Evolutionary conservation across 2,329 filamentous ascomycete genomes (phyloP).

Genomic region (Fusarium dlaminii): DNA sequence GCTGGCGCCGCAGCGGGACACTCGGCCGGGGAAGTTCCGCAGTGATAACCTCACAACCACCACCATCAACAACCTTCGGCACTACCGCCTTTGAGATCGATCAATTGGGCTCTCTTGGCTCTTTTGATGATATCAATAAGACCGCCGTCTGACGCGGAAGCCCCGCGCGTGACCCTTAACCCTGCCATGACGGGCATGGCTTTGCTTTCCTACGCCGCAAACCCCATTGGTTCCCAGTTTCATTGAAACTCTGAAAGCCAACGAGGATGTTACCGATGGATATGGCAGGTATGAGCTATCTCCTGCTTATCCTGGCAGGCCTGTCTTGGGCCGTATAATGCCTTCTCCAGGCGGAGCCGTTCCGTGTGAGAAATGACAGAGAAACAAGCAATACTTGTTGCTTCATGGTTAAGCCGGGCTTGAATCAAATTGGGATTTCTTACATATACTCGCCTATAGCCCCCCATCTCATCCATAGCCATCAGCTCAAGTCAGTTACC

Average conservation of each 20-base stretch:
- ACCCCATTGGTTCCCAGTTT: constrained; percentile 32
- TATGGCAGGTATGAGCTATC: constrained; percentile 10
- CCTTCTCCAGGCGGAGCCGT: constrained; percentile 40
- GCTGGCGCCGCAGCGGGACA: constrained; percentile 46
- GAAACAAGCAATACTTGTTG: constrained; percentile 16
- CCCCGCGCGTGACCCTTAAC: constrained; percentile 38
- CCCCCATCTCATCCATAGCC: constrained; percentile 11
- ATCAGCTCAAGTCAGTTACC: constrained; percentile 9
- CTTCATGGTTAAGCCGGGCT: constrained; percentile 37
- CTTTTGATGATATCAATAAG: constrained; percentile 42
- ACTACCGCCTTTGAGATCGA: constrained; percentile 33
- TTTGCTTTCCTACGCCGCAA: constrained; percentile 32
- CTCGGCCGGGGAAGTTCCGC: constrained; percentile 45
- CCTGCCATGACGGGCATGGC: constrained; percentile 35
- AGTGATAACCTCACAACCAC: constrained; percentile 34
- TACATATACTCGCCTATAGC: constrained; percentile 33
- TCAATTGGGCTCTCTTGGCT: constrained; percentile 25
- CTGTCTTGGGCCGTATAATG: constrained; percentile 40
- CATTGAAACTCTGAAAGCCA: constrained; percentile 14
- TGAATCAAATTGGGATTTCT: constrained; percentile 29
- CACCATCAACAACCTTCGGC: constrained; percentile 33
- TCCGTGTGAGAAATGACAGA: constrained; percentile 37
- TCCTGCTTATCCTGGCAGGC: constrained; percentile 21
- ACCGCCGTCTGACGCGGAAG: constrained; percentile 37
- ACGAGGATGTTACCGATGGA: constrained; percentile 27